Evolutionary conservation across 2,329 filamentous ascomycete species (phyloP).

Genomic region (Claviceps pazoutovae): DNA sequence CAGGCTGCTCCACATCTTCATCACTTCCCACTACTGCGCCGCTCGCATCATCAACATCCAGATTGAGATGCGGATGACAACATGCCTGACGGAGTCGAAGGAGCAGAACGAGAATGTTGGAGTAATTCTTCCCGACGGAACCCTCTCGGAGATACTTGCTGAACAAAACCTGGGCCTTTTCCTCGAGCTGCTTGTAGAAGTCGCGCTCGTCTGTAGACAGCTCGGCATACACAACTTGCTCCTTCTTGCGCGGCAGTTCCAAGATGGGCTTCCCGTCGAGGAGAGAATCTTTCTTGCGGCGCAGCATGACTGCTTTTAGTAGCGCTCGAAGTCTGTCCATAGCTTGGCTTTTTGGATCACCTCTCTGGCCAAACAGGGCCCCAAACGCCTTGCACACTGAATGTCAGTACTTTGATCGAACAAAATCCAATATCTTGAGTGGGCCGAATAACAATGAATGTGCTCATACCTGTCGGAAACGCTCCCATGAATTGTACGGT

Average conservation of each 20-base stretch:
- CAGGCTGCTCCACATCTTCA: conserved; percentile 44
- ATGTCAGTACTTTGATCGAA: conserved; percentile 5
- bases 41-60: conserved; percentile 21
- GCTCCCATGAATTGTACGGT: conserved; percentile 53
- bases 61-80: conserved; percentile 20
- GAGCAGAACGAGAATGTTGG: conserved; percentile 65
- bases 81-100: conserved; percentile 68
- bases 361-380: conserved; percentile 20
- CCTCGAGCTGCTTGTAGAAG: conserved; percentile 65
- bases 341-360: conserved; percentile 43
- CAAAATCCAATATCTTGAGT: not conserved
- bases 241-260: conserved; percentile 59
- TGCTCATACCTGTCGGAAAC: conserved; percentile 41
- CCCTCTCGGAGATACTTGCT: conserved; percentile 61
- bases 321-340: conserved; percentile 62
- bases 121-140: conserved; percentile 56
- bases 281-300: conserved; percentile 64
- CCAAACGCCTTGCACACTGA: conserved; percentile 22
- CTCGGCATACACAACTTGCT: conserved; percentile 61
- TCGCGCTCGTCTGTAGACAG: conserved; percentile 60
- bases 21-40: conserved; percentile 19
- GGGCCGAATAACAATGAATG: not conserved
- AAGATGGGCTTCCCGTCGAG: conserved; percentile 74
- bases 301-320: conserved; percentile 67
- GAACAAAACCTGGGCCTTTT: conserved; percentile 53